These are phyloP conservation scores for Barbarea vulgaris DNA, from an alignment of 345 rosid genomes.

Conservation along the genomic window DNA sequence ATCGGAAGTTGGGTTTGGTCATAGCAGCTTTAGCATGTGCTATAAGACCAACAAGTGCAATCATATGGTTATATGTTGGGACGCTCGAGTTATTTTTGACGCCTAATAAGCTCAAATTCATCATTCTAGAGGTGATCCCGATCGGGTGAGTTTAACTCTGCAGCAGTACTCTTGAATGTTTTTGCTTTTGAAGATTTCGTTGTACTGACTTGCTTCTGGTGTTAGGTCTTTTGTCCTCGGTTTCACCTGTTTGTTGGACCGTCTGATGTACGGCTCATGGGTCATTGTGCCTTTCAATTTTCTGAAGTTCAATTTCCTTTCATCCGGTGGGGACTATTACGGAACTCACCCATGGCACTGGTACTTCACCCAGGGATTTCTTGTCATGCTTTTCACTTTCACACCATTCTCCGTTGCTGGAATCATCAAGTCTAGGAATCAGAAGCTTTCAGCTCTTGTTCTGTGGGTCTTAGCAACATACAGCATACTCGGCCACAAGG, in stretches of 20 bases:
- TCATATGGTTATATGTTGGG: slow-evolving; percentile 89
- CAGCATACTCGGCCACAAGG: slow-evolving; percentile 88
- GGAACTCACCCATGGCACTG: slow-evolving; percentile 99
- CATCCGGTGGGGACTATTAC: slow-evolving; percentile 91
- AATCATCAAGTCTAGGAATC: slow-evolving; percentile 56
- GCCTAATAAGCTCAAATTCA: slow-evolving; percentile 57
- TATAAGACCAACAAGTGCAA: slow-evolving; percentile 86
- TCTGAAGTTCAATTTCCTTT: slow-evolving; percentile 90
- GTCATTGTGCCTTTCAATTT: slow-evolving; percentile 85
- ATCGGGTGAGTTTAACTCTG: slow-evolving; percentile 66
- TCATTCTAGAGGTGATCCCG: slow-evolving; percentile 65
- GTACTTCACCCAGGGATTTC: slow-evolving; percentile 94
- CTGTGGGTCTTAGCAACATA: slow-evolving; percentile 77
- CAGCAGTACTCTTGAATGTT: neutral
- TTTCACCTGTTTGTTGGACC: slow-evolving; percentile 64
- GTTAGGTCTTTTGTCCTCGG: slow-evolving; percentile 75
- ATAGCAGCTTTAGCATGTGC: slow-evolving; percentile 87
- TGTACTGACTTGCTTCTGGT: slow-evolving; percentile 23
- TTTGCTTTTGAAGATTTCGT: slow-evolving; percentile 2
- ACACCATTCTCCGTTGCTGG: slow-evolving; percentile 70
- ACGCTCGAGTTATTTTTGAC: slow-evolving; percentile 65
- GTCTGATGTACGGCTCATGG: slow-evolving; percentile 84
- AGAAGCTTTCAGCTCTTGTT: slow-evolving; percentile 79
- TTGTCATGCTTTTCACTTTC: slow-evolving; percentile 85
- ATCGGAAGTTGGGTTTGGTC: slow-evolving; percentile 73